These are phyloP conservation scores for Cercophora samala DNA, from an alignment of 495 filamentous ascomycete genomes.

Conservation along the genomic window DNA sequence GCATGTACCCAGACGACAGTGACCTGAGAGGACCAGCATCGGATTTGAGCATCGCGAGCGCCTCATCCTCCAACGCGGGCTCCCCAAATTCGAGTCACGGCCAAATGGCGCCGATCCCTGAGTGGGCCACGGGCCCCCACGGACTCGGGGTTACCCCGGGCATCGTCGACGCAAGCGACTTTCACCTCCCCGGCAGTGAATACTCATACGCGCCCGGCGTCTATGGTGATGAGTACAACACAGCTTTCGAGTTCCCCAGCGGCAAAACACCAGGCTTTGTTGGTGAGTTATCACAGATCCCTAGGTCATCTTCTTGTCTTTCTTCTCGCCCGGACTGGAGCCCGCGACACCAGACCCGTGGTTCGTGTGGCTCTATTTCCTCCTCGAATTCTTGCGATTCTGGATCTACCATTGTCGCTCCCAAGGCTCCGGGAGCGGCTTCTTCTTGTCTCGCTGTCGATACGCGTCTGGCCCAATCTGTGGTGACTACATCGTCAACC, in stretches of 20 bases:
- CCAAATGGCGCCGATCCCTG: conserved; percentile 53
- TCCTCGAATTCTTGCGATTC: conserved; percentile 36
- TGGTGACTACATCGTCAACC: conserved; percentile 33
- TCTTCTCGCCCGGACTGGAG: conserved; percentile 17
- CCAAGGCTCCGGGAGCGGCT: conserved; percentile 14
- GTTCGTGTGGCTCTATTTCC: conserved; percentile 21
- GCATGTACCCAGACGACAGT: conserved; percentile 44
- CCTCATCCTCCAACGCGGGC: conserved; percentile 74
- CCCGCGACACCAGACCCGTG: conserved; percentile 7
- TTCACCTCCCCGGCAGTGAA: conserved; percentile 52
- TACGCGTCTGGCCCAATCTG: conserved; percentile 34
- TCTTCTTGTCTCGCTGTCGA: conserved; percentile 28
- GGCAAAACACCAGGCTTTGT: conserved; percentile 57
- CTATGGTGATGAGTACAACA: conserved; percentile 37
- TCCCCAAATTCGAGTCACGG: conserved; percentile 71
- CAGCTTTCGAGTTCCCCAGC: conserved; percentile 57
- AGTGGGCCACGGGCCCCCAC: conserved; percentile 57
- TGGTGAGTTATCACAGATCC: conserved; percentile 65
- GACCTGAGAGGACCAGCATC: conserved; percentile 51
- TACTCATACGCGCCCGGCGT: conserved; percentile 48
- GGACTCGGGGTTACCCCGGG: conserved; percentile 64
- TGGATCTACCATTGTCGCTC: conserved; percentile 32
- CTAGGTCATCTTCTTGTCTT: conserved; percentile 29
- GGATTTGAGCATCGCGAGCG: conserved; percentile 71
- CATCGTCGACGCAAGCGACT: conserved; percentile 62